Percentiles rank a stretch among this genome's conserved stretches.
Evolutionary conservation across 345 rosid genomes (phyloP).

Genomic region (Pelargonium nanum): DNA sequence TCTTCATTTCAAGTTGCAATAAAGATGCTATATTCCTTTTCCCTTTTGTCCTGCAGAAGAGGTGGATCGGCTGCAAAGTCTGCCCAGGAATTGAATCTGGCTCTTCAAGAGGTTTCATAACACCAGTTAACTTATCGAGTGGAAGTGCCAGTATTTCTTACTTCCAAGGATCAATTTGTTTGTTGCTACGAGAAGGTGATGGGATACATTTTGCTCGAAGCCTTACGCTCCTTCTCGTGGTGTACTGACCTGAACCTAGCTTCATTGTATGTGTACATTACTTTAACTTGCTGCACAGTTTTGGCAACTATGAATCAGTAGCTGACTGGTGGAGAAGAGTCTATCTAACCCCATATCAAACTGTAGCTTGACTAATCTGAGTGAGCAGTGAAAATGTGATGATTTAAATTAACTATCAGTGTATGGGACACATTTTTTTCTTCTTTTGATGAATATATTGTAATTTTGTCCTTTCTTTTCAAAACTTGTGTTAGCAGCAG

Average conservation of each 20-base stretch:
- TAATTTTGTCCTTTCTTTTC: no score
- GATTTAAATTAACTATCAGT: no score
- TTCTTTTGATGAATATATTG: no score
- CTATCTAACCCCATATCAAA: background rate
- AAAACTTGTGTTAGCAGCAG: no score
- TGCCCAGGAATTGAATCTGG: constrained; percentile 73
- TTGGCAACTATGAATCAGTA: background rate
- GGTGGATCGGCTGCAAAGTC: constrained; percentile 85
- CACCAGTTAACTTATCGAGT: background rate
- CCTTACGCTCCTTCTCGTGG: background rate
- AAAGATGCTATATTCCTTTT: constrained; percentile 3
- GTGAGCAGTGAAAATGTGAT: background rate
- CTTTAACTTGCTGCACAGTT: background rate
- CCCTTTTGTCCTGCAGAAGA: constrained; percentile 37
- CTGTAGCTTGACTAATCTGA: background rate
- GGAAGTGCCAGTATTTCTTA: background rate
- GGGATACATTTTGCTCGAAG: background rate
- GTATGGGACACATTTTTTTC: no score
- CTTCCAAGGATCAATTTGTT: background rate
- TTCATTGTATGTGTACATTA: background rate
- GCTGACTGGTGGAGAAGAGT: background rate
- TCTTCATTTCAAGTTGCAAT: background rate
- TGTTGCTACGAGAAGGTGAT: background rate
- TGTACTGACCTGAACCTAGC: no score
- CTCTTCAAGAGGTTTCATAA: constrained; percentile 66